phyloP scores from a whole-genome alignment of 345 rosid species.

The Salix dunnii region DNA sequence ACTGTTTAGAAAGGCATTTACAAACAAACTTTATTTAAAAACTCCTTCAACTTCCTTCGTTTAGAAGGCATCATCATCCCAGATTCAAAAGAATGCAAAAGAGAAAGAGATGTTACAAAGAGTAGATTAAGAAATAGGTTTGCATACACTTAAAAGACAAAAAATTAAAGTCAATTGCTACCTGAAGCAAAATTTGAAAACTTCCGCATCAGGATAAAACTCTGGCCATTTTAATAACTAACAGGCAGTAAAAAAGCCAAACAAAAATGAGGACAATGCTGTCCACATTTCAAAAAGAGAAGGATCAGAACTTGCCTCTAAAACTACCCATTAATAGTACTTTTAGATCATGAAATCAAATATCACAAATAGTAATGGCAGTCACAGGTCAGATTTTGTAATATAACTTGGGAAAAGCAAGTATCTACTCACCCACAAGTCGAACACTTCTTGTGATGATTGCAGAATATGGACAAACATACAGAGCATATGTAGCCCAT shows the following conservation, averaged over 20 bases:
- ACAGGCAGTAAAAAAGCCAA: background rate
- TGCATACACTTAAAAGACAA: background rate
- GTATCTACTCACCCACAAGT: slow-evolving; percentile 74
- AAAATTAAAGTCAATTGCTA: background rate
- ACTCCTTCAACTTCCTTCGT: background rate
- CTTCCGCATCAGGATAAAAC: too few species aligned
- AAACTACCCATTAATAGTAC: background rate
- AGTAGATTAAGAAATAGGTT: background rate
- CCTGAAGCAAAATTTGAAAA: too few species aligned
- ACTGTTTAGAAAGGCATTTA: background rate
- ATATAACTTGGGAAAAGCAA: slow-evolving; percentile 7
- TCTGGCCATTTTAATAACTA: background rate
- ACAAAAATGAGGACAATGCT: too few species aligned
- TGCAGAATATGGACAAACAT: slow-evolving; percentile 88
- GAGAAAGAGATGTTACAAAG: background rate
- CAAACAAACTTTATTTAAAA: background rate
- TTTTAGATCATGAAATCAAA: background rate
- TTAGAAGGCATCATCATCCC: background rate
- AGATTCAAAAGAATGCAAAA: background rate
- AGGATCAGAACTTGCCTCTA: too few species aligned
- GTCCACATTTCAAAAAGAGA: too few species aligned
- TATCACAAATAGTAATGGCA: background rate
- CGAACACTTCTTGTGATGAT: slow-evolving; percentile 85
- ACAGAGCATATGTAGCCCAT: slow-evolving; percentile 95
- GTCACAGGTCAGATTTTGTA: background rate